Evolutionary conservation across 768 basidiomycete species (phyloP), one percentile per base, ranked within the genome.

Genomic region (Leccinum disarticulatum): DNA sequence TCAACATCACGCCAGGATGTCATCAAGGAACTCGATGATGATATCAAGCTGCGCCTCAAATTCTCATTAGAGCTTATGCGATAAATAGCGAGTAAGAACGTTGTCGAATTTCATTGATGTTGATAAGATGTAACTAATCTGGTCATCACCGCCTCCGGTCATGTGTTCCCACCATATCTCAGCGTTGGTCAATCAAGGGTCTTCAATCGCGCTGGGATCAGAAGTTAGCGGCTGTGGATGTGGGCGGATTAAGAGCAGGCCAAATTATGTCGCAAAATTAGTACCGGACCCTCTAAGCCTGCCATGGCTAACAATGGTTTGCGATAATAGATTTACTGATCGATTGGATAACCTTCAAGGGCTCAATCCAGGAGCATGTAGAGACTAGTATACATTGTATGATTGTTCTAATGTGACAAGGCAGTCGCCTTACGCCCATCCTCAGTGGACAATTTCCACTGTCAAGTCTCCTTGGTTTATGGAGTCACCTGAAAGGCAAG

Each of bases 401-500:
- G 54, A 48, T 48, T 55, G 25, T 30, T 64, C 61, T 66, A 67
- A 64, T 53, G 60, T 56, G 55, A 67, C 57, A 62, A 28, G 55
- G 59, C 51, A 54, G 31, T 28, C 25, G 48, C 19, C 25, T 60
- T 46, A 33, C 57, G 55, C n/a, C 55, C 51, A 58, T 41, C 22
- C 58, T 77, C 65, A 88, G 69, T 91, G 88, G 54, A 87, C 85
- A 67, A 97, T 95, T 77, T 95, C 95, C 56, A 91, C 89, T 28
- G 86, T 85, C 70, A 97, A 79, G 74, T 98, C 95, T 51, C 95
- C 95, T 76, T 95, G 93, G 74, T 88, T 90, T 79, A 98, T 91
- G 28, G 93, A 95, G 74, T 99, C 97, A 63, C 91, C 90, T 92
- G 66, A 31, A 56, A 55, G 27, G 35, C 54, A 59, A 19, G 61